A percentile compares a stretch with the other conserved stretches of the same genome.
Evolutionary conservation across 495 filamentous ascomycete genomes (phyloP).

Genomic region (Viridothelium virens): DNA sequence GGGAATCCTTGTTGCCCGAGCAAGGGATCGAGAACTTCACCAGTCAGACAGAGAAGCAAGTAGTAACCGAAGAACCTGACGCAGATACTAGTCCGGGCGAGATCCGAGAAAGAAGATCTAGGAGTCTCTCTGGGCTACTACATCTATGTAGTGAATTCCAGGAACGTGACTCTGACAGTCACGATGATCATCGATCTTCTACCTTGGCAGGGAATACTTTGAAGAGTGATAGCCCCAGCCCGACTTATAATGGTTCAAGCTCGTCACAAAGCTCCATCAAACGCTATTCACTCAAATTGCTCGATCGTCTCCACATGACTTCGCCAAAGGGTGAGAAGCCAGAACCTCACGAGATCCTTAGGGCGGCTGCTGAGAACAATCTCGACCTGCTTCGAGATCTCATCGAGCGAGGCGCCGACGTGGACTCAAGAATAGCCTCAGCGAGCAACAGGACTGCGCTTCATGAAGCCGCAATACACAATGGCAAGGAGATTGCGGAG

Average conservation of each 20-base stretch:
- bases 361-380: not conserved
- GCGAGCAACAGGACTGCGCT: not conserved
- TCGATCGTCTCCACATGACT: not conserved
- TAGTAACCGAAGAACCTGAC: not conserved
- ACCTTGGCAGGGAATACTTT: not conserved
- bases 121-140: not conserved
- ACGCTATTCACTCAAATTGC: not conserved
- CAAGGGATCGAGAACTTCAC: not conserved
- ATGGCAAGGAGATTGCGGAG: not conserved
- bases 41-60: not conserved
- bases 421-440: not conserved
- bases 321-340: not conserved
- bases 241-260: not conserved
- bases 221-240: not conserved
- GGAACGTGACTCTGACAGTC: not conserved
- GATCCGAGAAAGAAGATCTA: not conserved
- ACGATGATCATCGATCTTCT: not conserved
- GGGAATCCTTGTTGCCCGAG: not conserved
- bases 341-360: not conserved
- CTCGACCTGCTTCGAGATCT: not conserved
- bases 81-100: not conserved
- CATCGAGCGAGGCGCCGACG: not conserved
- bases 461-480: constrained; percentile 1
- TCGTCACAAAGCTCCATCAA: not conserved
- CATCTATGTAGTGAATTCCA: not conserved